These are phyloP conservation scores for Penicillium argentinense DNA, from an alignment of 495 filamentous ascomycete species.

Conservation along the genomic window DNA sequence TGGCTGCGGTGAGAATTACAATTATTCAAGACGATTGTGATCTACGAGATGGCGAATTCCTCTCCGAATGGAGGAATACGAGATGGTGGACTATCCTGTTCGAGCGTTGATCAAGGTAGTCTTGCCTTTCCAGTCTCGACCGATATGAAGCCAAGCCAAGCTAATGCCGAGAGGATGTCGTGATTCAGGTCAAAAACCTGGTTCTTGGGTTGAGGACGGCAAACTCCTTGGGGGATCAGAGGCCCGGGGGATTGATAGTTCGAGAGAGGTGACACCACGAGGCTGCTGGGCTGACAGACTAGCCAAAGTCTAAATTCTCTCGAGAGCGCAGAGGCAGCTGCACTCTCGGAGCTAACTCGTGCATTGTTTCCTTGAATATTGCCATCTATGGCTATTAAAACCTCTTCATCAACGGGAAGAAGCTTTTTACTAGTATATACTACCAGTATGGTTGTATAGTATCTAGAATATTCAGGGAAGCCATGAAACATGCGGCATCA, in stretches of 20 bases:
- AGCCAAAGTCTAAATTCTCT: too few relatives aligned
- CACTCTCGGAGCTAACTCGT: too few relatives aligned
- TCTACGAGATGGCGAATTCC: constrained; percentile 17
- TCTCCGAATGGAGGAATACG: background rate
- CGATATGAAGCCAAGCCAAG: constrained; percentile 4
- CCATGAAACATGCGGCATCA: too few relatives aligned
- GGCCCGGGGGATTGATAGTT: constrained; percentile 4
- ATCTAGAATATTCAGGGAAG: too few relatives aligned
- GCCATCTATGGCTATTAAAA: too few relatives aligned
- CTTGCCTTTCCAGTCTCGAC: background rate
- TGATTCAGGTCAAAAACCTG: constrained; percentile 9
- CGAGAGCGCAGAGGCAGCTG: too few relatives aligned
- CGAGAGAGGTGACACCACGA: background rate
- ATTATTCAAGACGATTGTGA: constrained; percentile 11
- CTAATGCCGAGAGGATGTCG: constrained; percentile 14
- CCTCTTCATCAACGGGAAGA: too few relatives aligned
- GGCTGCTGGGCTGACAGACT: too few relatives aligned
- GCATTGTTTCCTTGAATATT: too few relatives aligned
- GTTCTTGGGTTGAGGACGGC: background rate
- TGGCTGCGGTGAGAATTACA: constrained; percentile 8
- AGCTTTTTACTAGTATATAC: too few relatives aligned
- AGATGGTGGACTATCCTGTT: background rate
- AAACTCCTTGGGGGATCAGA: background rate
- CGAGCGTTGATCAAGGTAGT: background rate
- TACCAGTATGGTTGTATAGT: too few relatives aligned